Conservation (phyloP, 768 basidiomycete species). For the Lyophyllum semitale region DNA sequence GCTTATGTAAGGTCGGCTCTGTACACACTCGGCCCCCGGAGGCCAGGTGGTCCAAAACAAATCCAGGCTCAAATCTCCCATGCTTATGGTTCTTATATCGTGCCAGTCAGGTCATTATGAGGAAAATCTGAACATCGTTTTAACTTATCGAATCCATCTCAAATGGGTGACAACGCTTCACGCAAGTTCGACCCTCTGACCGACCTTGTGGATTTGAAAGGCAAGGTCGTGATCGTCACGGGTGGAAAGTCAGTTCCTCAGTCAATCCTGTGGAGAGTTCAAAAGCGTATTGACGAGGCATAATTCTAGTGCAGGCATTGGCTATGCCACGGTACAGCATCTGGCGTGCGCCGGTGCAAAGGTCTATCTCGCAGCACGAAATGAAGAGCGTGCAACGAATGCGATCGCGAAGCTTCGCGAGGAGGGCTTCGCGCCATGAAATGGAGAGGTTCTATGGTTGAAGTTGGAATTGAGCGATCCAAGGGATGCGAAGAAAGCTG, state of each 20-base stretch:
- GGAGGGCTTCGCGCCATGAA: constrained; percentile 44
- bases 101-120: too few relatives aligned
- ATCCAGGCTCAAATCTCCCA: too few relatives aligned
- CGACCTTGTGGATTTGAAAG: constrained; percentile 46
- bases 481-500: constrained; percentile 45
- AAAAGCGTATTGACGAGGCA: not conserved
- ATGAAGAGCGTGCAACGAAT: constrained; percentile 42
- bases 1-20: constrained; percentile 12
- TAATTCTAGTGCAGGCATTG: constrained; percentile 29
- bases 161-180: not conserved
- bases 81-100: too few relatives aligned
- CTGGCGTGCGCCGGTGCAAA: constrained; percentile 57
- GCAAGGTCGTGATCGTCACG: constrained; percentile 57
- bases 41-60: too few relatives aligned
- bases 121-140: too few relatives aligned
- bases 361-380: constrained; percentile 59
- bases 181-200: constrained; percentile 8
- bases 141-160: too few relatives aligned
- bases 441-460: constrained; percentile 50
- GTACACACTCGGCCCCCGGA: too few relatives aligned
- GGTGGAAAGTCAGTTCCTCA: constrained; percentile 51
- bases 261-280: not conserved
- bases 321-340: constrained; percentile 51
- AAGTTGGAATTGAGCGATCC: constrained; percentile 55
- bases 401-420: constrained; percentile 48